Evolutionary conservation across 2,329 filamentous ascomycete genomes (phyloP), one percentile per base, ranked within the genome.

Genomic region (Fusarium scirpi): DNA sequence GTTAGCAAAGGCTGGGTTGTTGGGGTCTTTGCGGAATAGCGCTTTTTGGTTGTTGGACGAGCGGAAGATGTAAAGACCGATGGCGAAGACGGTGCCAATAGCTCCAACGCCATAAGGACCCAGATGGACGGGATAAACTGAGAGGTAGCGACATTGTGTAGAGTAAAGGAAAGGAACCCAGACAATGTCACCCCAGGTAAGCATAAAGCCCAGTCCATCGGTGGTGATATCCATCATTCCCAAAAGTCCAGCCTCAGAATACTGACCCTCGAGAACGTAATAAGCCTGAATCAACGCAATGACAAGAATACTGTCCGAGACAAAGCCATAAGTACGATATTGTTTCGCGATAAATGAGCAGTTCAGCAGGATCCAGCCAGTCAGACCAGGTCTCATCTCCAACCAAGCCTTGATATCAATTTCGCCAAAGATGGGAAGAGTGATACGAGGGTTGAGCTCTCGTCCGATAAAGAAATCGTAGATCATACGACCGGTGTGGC

Each of bases 391-490:
- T 10, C 94, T 90, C 78, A 97, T 86, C 80, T 97, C 94, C 78
- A 92, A 91, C 81, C 91, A 97, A 25, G 89, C 86, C 80, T 97
- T 97, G 82, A 98, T 92, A 75, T 98, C 94, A 56, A 97, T 85
- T 67, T 93, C 91, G 65, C 93, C 93, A 65, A 97, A 85, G 43
- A 96, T 79, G 0, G 94, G 94, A 18, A 97, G 81, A 0, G 85
- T 89, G 60, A 96, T 79, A 46, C 94, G 92, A 5, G 94, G 94
- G 81, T 97, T 98, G 59, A 97, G 89, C 78, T 97, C 94, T 22
- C 94, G 92, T n/a, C 94, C 94, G 69, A 98, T 97, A 81, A 93
- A 97, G 87, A 93, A 98, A 81, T 98, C 94, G 80, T 98, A 97
- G 32, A 97, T 84, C 65, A 93, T 82, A 79, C 94, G 97, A 54